Evolutionary conservation across 2,329 filamentous ascomycete species (phyloP), one percentile per base, ranked within the genome.

Genomic region (Fonsecaea nubica): DNA sequence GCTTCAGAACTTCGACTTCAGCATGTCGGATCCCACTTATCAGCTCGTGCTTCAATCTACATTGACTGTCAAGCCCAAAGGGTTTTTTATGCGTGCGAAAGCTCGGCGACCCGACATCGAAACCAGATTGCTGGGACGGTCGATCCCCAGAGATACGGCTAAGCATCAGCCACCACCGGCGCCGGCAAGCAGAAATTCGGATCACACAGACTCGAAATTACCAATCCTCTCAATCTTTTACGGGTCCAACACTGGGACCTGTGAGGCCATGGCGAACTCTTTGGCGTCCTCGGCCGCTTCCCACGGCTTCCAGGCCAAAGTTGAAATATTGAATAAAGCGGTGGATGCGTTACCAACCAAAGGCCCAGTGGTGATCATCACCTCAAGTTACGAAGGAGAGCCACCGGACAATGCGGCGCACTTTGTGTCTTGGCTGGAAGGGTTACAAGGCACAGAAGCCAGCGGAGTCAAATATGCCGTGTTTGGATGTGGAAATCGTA

Each of bases 241-340:
- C 72, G 90, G 90, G 2, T 90, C 88, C 21, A 92, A 92, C 74
- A 87, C 86, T 1, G 90, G 90, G 0, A 93, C 90, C 1, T 92
- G 90, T 75, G 88, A 92, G 75, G 82, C 87, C 1, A 82, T 92
- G 56, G 88, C 90, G 0, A 84, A 89, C 67, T 81, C 85, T 21
- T 75, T 92, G 10, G 87, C 87, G 3, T 61, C 68, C 1, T 50
- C 62, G 18, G 62, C 62, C 2, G 33, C 59, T 25, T 38, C 75
- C 5, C 85, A 85, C 6, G 80, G 80, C 3, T 78, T 89, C 1
- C 79, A 75, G 3, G 85, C 86, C 7, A 80, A 79, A 4, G 78
- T 89, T 1, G 81, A 83, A 18, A 82, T 83, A 1, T 76, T 93
- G 48, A 88, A 93, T 73, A 80, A 82, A 0, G 89, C 87, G 0